A percentile compares a stretch with the other conserved stretches of the same genome.
Evolutionary conservation across 2,329 filamentous ascomycete genomes (phyloP).

Genomic region (Emergomyces pasteurianus): DNA sequence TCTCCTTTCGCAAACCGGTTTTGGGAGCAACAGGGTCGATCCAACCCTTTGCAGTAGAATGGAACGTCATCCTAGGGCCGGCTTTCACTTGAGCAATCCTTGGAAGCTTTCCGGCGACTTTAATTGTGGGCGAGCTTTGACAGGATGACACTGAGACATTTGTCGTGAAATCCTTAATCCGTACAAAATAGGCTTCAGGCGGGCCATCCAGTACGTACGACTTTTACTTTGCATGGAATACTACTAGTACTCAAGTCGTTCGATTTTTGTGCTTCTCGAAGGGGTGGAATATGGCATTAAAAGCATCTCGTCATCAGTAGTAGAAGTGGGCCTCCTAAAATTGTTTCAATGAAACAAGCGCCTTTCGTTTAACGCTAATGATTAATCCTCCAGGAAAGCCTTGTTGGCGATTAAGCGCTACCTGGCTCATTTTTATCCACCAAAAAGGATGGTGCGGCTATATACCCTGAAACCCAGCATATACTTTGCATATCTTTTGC

Average conservation of each 20-base stretch:
- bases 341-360: too few relatives aligned
- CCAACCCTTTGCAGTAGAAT: not conserved
- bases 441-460: too few relatives aligned
- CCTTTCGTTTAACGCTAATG: too few relatives aligned
- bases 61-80: not conserved
- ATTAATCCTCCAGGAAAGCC: too few relatives aligned
- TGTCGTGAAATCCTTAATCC: not conserved
- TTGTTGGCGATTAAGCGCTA: too few relatives aligned
- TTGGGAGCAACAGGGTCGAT: not conserved
- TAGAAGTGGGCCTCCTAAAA: not conserved
- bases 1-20: not conserved
- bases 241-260: too few relatives aligned
- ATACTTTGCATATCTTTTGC: too few relatives aligned
- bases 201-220: not conserved
- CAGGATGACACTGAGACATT: not conserved
- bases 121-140: not conserved
- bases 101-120: not conserved
- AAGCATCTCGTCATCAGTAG: not conserved
- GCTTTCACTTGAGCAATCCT: not conserved
- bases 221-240: too few relatives aligned
- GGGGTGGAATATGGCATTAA: not conserved
- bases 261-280: not conserved
- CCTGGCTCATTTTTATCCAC: too few relatives aligned
- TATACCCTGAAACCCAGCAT: too few relatives aligned
- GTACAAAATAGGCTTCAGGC: too few relatives aligned